Conservation (phyloP, 1,284 basidiomycete species). For the Rugosomyces carneus region DNA sequence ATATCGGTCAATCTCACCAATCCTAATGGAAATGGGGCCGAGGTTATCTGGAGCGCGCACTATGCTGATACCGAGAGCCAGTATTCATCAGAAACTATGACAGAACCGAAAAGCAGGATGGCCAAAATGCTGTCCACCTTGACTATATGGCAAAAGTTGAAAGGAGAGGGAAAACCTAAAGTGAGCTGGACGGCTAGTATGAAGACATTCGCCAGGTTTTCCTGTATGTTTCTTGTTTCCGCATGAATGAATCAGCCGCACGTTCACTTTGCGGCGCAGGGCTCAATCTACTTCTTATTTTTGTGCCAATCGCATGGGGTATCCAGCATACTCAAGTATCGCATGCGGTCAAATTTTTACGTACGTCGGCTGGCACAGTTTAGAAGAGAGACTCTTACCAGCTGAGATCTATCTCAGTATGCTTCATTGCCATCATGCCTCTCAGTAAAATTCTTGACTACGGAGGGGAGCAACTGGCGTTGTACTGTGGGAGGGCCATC, state of each 20-base stretch:
- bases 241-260: too few relatives aligned
- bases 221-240: constrained; percentile 39
- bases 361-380: constrained; percentile 23
- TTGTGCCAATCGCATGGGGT: constrained; percentile 59
- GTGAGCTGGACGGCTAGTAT: constrained; percentile 43
- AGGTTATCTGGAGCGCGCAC: constrained; percentile 12
- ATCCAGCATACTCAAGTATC: constrained; percentile 23
- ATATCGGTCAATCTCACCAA: constrained; percentile 8
- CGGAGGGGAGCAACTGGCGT: constrained; percentile 54
- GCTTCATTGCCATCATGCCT: constrained; percentile 51
- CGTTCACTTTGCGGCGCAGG: constrained; percentile 27
- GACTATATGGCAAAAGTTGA: constrained; percentile 42
- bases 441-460: constrained; percentile 53
- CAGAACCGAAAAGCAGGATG: constrained; percentile 7
- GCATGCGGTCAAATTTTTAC: constrained; percentile 40
- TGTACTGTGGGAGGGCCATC: constrained; percentile 50
- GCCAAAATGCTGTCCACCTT: constrained; percentile 7
- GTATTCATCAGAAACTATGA: constrained; percentile 10
- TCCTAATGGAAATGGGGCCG: constrained; percentile 4
- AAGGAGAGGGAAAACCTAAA: constrained; percentile 40
- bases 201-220: constrained; percentile 39
- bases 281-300: constrained; percentile 51
- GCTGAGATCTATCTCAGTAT: constrained; percentile 31
- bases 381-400: not conserved
- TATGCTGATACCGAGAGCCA: constrained; percentile 16